Conservation (phyloP, 2,329 filamentous ascomycete genomes). For the Calonectria montana region DNA sequence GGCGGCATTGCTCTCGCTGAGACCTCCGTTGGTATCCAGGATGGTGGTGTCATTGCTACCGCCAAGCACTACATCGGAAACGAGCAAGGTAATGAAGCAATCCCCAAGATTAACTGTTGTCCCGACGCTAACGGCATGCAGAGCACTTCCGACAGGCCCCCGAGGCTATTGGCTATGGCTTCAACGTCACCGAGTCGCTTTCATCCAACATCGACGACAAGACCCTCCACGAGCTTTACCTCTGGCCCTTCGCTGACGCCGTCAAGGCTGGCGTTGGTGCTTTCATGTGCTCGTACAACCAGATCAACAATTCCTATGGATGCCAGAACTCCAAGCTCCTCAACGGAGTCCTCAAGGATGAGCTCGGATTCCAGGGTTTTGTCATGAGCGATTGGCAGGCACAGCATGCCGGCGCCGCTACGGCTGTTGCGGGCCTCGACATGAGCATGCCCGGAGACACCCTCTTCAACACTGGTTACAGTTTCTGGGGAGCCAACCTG, state of each 20-base stretch:
- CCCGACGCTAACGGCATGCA: slow-evolving; percentile 28
- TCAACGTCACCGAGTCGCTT: slow-evolving; percentile 69
- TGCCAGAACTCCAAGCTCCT: slow-evolving; percentile 84
- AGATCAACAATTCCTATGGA: slow-evolving; percentile 82
- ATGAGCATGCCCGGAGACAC: slow-evolving; percentile 94
- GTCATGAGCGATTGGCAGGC: slow-evolving; percentile 86
- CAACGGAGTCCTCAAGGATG: slow-evolving; percentile 81
- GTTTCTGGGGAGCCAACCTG: slow-evolving; percentile 88
- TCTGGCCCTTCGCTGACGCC: slow-evolving; percentile 83
- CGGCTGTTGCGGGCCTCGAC: slow-evolving; percentile 79
- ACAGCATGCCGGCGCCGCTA: slow-evolving; percentile 75
- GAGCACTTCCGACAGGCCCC: slow-evolving; percentile 78
- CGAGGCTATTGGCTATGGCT: slow-evolving; percentile 65
- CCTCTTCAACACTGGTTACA: slow-evolving; percentile 75
- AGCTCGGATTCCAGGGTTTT: slow-evolving; percentile 85
- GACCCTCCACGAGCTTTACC: slow-evolving; percentile 79
- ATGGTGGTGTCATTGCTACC: slow-evolving; percentile 84
- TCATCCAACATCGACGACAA: slow-evolving; percentile 77
- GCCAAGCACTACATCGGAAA: slow-evolving; percentile 82
- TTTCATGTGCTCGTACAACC: slow-evolving; percentile 78
- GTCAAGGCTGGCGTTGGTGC: slow-evolving; percentile 74
- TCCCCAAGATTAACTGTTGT: accelerated
- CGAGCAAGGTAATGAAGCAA: slow-evolving; percentile 66
- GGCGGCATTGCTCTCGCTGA: slow-evolving; percentile 78
- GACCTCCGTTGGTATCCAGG: slow-evolving; percentile 83